These are phyloP conservation scores for Candida corydali DNA, from an alignment of 805 yeast species.

Conservation along the genomic window DNA sequence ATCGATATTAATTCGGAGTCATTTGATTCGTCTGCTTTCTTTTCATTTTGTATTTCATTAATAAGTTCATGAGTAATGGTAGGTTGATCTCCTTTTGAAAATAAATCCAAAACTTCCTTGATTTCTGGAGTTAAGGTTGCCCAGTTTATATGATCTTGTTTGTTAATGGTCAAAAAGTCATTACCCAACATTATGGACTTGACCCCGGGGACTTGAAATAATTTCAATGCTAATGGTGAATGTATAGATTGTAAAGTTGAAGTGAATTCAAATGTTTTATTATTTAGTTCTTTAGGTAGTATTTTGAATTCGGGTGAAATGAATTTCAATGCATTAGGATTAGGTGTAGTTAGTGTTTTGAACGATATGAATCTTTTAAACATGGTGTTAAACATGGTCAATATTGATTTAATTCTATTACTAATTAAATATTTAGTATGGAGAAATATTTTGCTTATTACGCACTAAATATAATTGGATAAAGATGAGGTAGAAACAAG, in stretches of 20 bases:
- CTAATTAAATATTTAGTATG: no score
- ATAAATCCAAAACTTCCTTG: slow-evolving; percentile 57
- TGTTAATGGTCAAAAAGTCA: slow-evolving; percentile 70
- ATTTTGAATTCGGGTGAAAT: slow-evolving; percentile 45
- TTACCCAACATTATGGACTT: slow-evolving; percentile 69
- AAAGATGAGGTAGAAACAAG: neutral
- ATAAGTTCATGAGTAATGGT: slow-evolving; percentile 35
- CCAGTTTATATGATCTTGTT: slow-evolving; percentile 62
- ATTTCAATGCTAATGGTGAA: slow-evolving; percentile 60
- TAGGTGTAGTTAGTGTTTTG: slow-evolving; percentile 61
- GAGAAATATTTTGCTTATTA: slow-evolving; percentile 5
- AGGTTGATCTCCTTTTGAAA: slow-evolving; percentile 34
- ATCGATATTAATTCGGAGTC: slow-evolving; percentile 70
- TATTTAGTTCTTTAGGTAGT: slow-evolving; percentile 39
- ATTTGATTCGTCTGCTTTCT: slow-evolving; percentile 44
- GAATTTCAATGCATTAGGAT: slow-evolving; percentile 71
- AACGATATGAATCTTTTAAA: slow-evolving; percentile 27
- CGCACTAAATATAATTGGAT: slow-evolving; percentile 6
- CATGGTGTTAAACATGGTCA: neutral
- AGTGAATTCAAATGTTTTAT: slow-evolving; percentile 50
- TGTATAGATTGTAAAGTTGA: slow-evolving; percentile 50
- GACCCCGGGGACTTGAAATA: slow-evolving; percentile 62
- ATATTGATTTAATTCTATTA: no score
- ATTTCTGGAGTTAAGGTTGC: slow-evolving; percentile 50
- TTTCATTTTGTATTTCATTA: slow-evolving; percentile 27